phyloP scores from a whole-genome alignment of 2,329 filamentous ascomycete species.

The Stagonosporopsis rhizophila region DNA sequence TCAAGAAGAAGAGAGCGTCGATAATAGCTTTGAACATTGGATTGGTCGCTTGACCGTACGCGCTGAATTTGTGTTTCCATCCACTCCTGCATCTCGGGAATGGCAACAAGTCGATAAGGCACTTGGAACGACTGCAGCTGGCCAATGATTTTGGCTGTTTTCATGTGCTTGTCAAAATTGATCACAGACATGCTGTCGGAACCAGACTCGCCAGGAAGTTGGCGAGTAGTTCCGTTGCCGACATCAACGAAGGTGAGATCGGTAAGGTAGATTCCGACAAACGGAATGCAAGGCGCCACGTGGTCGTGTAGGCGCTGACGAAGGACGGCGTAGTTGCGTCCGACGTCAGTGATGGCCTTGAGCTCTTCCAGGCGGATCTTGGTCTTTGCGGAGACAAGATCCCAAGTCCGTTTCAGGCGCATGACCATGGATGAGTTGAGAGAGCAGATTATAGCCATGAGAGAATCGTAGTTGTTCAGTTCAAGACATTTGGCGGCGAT shows the following conservation, averaged over 20 bases:
- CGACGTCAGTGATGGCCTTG: slow-evolving; percentile 84
- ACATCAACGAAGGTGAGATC: slow-evolving; percentile 96
- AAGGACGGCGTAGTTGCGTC: slow-evolving; percentile 88
- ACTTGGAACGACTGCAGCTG: slow-evolving; percentile 97
- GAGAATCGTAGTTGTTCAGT: slow-evolving; percentile 91
- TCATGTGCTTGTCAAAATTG: slow-evolving; percentile 97
- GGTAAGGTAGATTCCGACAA: slow-evolving; percentile 94
- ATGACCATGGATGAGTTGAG: slow-evolving; percentile 90
- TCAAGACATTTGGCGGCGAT: slow-evolving; percentile 85
- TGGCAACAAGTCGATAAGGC: slow-evolving; percentile 81
- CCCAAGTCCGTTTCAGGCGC: slow-evolving; percentile 91
- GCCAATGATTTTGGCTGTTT: slow-evolving; percentile 93
- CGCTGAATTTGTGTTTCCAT: slow-evolving; percentile 80
- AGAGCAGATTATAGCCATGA: slow-evolving; percentile 97
- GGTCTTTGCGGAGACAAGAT: slow-evolving; percentile 81
- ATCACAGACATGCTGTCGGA: slow-evolving; percentile 79
- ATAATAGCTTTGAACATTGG: slow-evolving; percentile 73
- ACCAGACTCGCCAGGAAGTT: slow-evolving; percentile 65
- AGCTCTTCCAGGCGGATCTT: slow-evolving; percentile 80
- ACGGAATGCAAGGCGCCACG: slow-evolving; percentile 90
- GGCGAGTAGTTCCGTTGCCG: slow-evolving; percentile 86
- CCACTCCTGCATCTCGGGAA: slow-evolving; percentile 93
- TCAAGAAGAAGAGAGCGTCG: slow-evolving; percentile 85
- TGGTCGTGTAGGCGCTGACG: slow-evolving; percentile 84
- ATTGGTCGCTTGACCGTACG: slow-evolving; percentile 70